Evolutionary conservation across 1,284 basidiomycete species (phyloP), one percentile per base, ranked within the genome.

Genomic region (Irpex lacteus): DNA sequence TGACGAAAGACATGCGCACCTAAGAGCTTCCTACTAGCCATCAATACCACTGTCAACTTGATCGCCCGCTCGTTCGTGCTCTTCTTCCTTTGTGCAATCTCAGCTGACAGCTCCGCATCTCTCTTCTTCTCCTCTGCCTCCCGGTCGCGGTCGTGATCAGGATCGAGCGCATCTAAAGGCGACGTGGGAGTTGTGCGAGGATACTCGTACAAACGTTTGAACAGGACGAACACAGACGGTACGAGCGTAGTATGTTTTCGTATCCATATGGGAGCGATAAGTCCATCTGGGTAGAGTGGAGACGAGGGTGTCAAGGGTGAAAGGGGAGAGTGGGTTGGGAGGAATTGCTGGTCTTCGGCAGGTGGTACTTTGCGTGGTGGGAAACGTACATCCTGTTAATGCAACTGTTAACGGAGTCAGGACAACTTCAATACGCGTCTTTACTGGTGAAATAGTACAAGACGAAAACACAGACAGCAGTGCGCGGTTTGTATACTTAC

Each of bases 181-280:
- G 83, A 83, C 47, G 77, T 76, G 5, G 80, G 71, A 18, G 73
- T 70, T 8, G 78, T 71, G 11, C 72, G 74, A 0, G 83, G 81
- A 9, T 79, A 79, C 73, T 97, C 94, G 72, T 84, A 94, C 65
- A 98, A 81, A 59, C 91, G 86, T 65, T 92, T 79, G 74, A 98
- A 97, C 58, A 96, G 81, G 4, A 98, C 92, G 75, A 98, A 98
- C 0, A 98, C 95, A 15, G 92, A 89, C 0, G 97, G 96, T 0
- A 98, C 80, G 38, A 97, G 86, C 6, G 94, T 89, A 0, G 94
- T 92, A 72, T 98, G 96, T 77, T 98, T 99, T 56, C 96, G 85
- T 15, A 98, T 88, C 97, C 97, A 99, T 70, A 98, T 94, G 0
- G 96, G 97, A 1, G 96, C 95, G 63, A 99, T 94, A 58, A 99